These are phyloP conservation scores for Lanzia echinophila DNA, from an alignment of 2,329 filamentous ascomycete genomes.

Conservation along the genomic window DNA sequence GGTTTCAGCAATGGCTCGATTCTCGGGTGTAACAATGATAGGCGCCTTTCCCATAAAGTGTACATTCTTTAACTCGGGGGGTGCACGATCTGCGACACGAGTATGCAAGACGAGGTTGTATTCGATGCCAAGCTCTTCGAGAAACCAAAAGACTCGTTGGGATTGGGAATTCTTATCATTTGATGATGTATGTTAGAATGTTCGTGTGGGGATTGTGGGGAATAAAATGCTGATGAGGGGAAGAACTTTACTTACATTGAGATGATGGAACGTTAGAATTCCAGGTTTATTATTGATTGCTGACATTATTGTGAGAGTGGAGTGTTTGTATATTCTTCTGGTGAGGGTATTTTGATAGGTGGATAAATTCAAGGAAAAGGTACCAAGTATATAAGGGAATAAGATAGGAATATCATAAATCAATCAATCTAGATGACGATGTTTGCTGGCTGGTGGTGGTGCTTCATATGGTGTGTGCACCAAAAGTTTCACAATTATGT, in stretches of 20 bases:
- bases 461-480: no score
- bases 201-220: neutral
- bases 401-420: no score
- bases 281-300: neutral
- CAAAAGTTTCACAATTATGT: no score
- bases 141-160: constrained; percentile 61
- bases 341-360: no score
- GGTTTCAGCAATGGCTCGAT: constrained; percentile 25
- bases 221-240: no score
- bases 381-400: no score
- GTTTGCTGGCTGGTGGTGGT: no score
- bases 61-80: constrained; percentile 60
- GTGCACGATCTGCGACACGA: constrained; percentile 45
- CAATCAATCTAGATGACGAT: no score
- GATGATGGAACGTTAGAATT: constrained; percentile 24
- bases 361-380: no score
- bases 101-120: constrained; percentile 69
- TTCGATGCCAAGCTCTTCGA: constrained; percentile 62
- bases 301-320: neutral
- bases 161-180: constrained; percentile 52
- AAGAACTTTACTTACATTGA: constrained; percentile 18
- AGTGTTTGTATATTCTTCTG: neutral
- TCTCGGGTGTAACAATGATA: constrained; percentile 43
- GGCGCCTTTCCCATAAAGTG: constrained; percentile 85
- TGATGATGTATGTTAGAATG: neutral